These are phyloP conservation scores for Pythium dissotocum DNA, from an alignment of 352 stramenopile genomes.

Conservation along the genomic window DNA sequence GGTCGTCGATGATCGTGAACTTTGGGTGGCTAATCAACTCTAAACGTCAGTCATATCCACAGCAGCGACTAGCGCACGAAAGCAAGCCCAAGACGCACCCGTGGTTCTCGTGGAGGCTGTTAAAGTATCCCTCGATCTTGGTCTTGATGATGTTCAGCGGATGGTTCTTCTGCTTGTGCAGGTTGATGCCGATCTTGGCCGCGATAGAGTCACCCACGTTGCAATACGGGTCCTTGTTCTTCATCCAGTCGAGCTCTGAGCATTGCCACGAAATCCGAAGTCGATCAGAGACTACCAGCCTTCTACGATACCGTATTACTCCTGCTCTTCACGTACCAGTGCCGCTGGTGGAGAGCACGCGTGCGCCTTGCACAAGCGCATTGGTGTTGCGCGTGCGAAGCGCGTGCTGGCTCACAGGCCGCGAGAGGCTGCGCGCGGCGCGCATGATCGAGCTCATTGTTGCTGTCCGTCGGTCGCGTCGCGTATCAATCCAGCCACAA, in stretches of 20 bases:
- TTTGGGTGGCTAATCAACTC: constrained; percentile 49
- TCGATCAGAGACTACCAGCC: neutral
- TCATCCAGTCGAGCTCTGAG: constrained; percentile 77
- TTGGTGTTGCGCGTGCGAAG: constrained; percentile 16
- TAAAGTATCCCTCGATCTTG: constrained; percentile 91
- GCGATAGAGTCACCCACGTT: constrained; percentile 87
- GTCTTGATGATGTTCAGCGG: constrained; percentile 93
- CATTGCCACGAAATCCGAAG: neutral
- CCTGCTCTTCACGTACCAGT: constrained; percentile 4
- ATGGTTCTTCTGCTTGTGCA: constrained; percentile 86
- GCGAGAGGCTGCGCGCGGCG: constrained; percentile 19
- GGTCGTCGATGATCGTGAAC: constrained; percentile 84
- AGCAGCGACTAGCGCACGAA: neutral
- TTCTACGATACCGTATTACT: neutral
- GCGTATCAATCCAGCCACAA: constrained; percentile 21
- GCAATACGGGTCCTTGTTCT: constrained; percentile 79
- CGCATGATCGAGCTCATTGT: constrained; percentile 23
- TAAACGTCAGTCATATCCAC: neutral
- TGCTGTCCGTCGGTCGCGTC: constrained; percentile 1
- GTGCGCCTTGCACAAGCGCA: constrained; percentile 12
- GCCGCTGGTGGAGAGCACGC: constrained; percentile 14
- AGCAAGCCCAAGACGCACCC: constrained; percentile 31
- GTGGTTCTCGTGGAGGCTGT: constrained; percentile 61
- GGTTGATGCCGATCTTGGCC: constrained; percentile 86
- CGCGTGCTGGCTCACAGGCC: constrained; percentile 5